Percentiles rank a stretch among this genome's conserved stretches.
Conservation (phyloP, 2,329 filamentous ascomycete genomes). For the Blumeria graminis region DNA sequence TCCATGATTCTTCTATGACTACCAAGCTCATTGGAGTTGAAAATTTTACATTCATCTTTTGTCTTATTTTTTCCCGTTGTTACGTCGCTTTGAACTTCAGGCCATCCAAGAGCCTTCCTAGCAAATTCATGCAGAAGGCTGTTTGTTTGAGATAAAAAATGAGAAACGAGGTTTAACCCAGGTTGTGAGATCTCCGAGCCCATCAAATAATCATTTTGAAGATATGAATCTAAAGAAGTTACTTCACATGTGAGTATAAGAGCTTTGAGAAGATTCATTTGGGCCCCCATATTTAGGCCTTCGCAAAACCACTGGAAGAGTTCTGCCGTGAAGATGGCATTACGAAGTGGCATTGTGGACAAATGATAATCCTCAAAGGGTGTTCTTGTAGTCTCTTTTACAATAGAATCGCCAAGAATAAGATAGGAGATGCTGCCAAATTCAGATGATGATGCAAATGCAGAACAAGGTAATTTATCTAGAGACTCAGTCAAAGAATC, state of each 20-base stretch:
- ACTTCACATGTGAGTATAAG: constrained; percentile 27
- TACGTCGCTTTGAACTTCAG: not conserved
- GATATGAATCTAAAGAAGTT: constrained; percentile 25
- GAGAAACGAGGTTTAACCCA: not conserved
- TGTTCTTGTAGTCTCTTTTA: not conserved
- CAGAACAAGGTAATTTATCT: not conserved
- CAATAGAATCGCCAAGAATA: not conserved
- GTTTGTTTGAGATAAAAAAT: not conserved
- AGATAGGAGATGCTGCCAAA: not conserved
- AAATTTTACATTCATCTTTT: not conserved
- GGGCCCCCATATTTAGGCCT: constrained; percentile 19
- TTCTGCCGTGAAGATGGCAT: constrained; percentile 43
- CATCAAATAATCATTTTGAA: constrained; percentile 24
- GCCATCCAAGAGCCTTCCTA: not conserved
- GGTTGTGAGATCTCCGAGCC: constrained; percentile 15
- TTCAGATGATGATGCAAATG: not conserved
- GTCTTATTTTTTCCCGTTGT: not conserved
- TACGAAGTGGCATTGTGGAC: constrained; percentile 47
- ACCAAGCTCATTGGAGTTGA: not conserved
- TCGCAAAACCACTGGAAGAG: constrained; percentile 19
- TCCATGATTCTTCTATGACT: not conserved
- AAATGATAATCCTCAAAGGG: constrained; percentile 17
- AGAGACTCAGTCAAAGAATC: not conserved
- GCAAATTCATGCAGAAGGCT: not conserved
- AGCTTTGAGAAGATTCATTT: constrained; percentile 26